A percentile compares a stretch with the other conserved stretches of the same genome.
phyloP scores from a whole-genome alignment of 2,329 filamentous ascomycete genomes.

The Samsoniella hepiali region DNA sequence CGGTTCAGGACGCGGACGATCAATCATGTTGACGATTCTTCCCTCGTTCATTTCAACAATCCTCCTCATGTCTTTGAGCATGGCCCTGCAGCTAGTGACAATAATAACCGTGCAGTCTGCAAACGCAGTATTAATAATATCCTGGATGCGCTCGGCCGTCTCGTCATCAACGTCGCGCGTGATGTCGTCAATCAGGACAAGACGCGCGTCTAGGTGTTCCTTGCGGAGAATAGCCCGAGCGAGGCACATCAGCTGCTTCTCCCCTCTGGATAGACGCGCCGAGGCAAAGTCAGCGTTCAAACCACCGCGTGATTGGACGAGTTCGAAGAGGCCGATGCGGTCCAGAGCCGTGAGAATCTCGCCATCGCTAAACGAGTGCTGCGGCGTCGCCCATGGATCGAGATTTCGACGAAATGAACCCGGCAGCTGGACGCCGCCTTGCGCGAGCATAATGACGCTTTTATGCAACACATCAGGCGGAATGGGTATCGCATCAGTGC shows the following conservation, averaged over 20 bases:
- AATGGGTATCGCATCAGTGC: slow-evolving; percentile 18
- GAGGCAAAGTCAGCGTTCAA: slow-evolving; percentile 18
- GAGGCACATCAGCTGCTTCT: slow-evolving; percentile 24
- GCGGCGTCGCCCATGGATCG: slow-evolving; percentile 16
- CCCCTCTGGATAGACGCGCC: slow-evolving; percentile 19
- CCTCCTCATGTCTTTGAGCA: slow-evolving; percentile 8
- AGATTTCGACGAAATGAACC: slow-evolving; percentile 22
- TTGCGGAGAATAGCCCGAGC: slow-evolving; percentile 23
- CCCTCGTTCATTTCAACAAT: slow-evolving; percentile 5
- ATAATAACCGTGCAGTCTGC: slow-evolving; percentile 19
- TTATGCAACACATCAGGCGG: slow-evolving; percentile 21
- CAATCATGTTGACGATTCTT: slow-evolving; percentile 8
- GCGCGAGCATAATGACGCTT: slow-evolving; percentile 23
- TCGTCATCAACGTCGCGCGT: slow-evolving; percentile 21
- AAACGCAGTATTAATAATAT: slow-evolving; percentile 21
- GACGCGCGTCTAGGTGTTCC: slow-evolving; percentile 7
- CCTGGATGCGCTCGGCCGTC: slow-evolving; percentile 20
- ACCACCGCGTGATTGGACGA: slow-evolving; percentile 19
- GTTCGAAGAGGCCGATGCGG: slow-evolving; percentile 16
- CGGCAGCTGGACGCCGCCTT: slow-evolving; percentile 21
- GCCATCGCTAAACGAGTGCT: not conserved
- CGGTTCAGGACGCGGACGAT: not conserved
- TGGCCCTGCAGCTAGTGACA: slow-evolving; percentile 20
- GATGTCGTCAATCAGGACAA: slow-evolving; percentile 24
- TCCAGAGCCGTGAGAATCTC: slow-evolving; percentile 9